These are phyloP conservation scores for Dipodascopsis tothii DNA, from an alignment of 805 yeast species.

Conservation along the genomic window DNA sequence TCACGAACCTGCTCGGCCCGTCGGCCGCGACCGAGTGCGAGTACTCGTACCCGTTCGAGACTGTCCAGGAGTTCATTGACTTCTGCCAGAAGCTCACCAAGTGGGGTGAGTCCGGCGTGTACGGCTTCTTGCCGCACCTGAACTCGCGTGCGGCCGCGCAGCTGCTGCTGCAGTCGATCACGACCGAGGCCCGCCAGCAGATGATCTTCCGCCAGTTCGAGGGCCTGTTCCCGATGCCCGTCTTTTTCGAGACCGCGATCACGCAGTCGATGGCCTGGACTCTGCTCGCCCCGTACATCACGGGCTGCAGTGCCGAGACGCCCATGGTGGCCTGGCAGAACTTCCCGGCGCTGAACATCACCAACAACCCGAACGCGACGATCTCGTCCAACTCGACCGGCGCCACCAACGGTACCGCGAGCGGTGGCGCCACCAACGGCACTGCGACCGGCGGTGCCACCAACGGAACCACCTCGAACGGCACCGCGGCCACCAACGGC, in stretches of 20 bases:
- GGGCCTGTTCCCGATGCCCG: constrained; percentile 12
- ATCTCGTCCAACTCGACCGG: too few species aligned
- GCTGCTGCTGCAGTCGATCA: constrained; percentile 8
- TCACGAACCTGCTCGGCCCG: constrained; percentile 9
- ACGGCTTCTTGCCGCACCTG: constrained; percentile 9
- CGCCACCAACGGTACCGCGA: too few species aligned
- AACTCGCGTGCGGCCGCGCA: constrained; percentile 10
- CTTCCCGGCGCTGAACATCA: constrained; percentile 10
- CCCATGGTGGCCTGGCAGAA: constrained; percentile 11
- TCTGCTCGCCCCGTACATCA: constrained; percentile 9
- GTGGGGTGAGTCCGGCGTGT: constrained; percentile 10
- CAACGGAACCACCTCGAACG: too few species aligned
- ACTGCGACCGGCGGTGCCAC: too few species aligned
- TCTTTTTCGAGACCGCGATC: constrained; percentile 9
- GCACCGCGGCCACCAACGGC: constrained; percentile 2
- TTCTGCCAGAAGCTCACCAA: constrained; percentile 7
- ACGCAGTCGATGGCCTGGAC: constrained; percentile 13
- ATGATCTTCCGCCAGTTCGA: constrained; percentile 11
- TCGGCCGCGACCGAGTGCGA: constrained; percentile 4
- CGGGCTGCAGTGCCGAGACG: constrained; percentile 4
- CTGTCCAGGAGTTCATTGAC: constrained; percentile 6
- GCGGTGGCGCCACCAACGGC: too few species aligned
- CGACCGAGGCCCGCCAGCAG: constrained; percentile 11
- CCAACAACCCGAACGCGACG: constrained; percentile 6
- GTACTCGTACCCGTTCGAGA: constrained; percentile 5